These are phyloP conservation scores for Pythium volutum DNA, from an alignment of 352 stramenopile species.

Conservation along the genomic window DNA sequence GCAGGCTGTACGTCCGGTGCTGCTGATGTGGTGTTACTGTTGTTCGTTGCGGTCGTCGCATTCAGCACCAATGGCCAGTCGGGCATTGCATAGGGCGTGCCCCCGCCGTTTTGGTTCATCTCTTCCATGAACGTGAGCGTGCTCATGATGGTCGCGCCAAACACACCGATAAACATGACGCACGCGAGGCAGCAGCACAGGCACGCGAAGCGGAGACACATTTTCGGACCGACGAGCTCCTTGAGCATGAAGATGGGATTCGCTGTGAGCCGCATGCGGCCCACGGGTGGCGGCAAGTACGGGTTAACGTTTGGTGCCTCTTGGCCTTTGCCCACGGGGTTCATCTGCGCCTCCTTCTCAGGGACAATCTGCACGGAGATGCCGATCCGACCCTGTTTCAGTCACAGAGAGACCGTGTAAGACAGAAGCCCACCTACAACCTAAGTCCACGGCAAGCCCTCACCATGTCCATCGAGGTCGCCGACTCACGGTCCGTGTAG, in stretches of 20 bases:
- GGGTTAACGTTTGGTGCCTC: conserved; percentile 89
- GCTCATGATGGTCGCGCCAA: conserved; percentile 77
- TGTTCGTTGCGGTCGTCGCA: background rate
- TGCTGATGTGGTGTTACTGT: background rate
- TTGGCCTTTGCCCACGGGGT: conserved; percentile 76
- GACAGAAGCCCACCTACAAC: background rate
- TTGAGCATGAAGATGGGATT: conserved; percentile 85
- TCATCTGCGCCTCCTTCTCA: conserved; percentile 67
- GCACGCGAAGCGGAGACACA: conserved; percentile 49
- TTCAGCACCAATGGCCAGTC: conserved; percentile 15
- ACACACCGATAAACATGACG: conserved; percentile 56
- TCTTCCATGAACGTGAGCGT: conserved; percentile 67
- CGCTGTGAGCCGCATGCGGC: conserved; percentile 72
- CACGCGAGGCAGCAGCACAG: conserved; percentile 58
- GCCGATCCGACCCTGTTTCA: conserved; percentile 42
- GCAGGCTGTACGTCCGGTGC: background rate
- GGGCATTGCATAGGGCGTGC: conserved; percentile 2
- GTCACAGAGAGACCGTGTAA: background rate
- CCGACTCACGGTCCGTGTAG: conserved; percentile 71
- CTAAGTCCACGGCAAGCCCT: background rate
- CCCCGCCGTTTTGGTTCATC: conserved; percentile 8
- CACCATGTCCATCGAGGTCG: conserved; percentile 63
- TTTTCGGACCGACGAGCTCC: conserved; percentile 61
- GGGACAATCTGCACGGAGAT: conserved; percentile 82
- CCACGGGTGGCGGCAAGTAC: conserved; percentile 85